Conservation (phyloP, 345 rosid species). For the Eucalyptus viminalis region DNA sequence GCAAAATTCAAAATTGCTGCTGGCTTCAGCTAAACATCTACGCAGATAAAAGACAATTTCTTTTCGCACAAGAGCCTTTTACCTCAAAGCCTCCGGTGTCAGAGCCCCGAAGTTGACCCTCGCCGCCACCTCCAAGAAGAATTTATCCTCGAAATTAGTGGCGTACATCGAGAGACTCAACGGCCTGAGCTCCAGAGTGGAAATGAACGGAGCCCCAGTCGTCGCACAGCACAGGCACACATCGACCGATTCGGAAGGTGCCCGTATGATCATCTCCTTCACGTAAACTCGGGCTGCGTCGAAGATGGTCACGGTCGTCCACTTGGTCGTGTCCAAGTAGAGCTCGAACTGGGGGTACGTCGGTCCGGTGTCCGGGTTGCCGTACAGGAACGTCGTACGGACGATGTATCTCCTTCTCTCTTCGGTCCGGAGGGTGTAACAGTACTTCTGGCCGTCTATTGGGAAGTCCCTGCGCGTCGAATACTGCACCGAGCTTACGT, state of each 20-base stretch:
- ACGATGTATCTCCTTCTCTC: constrained; percentile 81
- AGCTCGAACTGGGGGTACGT: constrained; percentile 78
- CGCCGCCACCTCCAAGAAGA: constrained; percentile 81
- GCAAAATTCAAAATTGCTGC: not conserved
- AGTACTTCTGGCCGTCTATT: constrained; percentile 63
- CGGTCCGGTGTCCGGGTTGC: constrained; percentile 37
- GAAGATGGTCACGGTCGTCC: constrained; percentile 74
- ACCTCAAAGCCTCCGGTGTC: constrained; percentile 58
- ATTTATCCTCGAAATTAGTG: constrained; percentile 71
- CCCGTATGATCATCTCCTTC: constrained; percentile 77
- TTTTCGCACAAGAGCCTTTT: not conserved
- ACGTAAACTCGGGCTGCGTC: constrained; percentile 64
- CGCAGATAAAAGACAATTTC: not conserved
- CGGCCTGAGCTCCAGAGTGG: constrained; percentile 85
- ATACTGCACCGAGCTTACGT: constrained; percentile 34
- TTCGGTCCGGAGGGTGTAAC: constrained; percentile 54
- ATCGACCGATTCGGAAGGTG: constrained; percentile 62
- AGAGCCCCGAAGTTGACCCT: constrained; percentile 93
- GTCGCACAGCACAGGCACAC: constrained; percentile 86
- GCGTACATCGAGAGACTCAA: constrained; percentile 85
- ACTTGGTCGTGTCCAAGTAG: constrained; percentile 76
- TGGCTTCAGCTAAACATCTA: not conserved
- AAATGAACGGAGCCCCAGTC: constrained; percentile 86
- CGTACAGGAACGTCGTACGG: constrained; percentile 85
- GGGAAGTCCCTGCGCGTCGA: constrained; percentile 70